phyloP scores from a whole-genome alignment of 2,329 filamentous ascomycete genomes.

The Metarhizium robertsii region DNA sequence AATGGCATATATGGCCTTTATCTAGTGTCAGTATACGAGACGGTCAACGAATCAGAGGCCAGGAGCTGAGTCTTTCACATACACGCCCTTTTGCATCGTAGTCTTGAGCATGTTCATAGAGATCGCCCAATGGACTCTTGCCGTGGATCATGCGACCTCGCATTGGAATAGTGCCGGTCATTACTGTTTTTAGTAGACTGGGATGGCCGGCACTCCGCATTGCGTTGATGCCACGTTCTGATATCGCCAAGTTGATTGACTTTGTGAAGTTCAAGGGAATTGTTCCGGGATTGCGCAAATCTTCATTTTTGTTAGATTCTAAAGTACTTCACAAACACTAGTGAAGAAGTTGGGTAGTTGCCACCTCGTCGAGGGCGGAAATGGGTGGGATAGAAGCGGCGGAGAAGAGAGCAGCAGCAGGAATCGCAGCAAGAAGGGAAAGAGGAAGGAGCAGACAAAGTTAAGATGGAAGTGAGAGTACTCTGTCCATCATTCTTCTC shows the following conservation, averaged over 20 bases:
- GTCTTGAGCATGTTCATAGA: constrained; percentile 75
- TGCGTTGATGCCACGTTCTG: constrained; percentile 86
- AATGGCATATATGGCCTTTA: constrained; percentile 71
- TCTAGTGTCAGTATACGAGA: neutral
- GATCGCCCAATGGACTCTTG: constrained; percentile 47
- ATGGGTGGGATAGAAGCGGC: too few relatives aligned
- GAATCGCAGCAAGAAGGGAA: too few relatives aligned
- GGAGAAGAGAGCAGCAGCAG: too few relatives aligned
- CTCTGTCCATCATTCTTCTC: too few relatives aligned
- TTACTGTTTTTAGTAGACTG: constrained; percentile 62
- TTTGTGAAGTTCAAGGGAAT: constrained; percentile 90
- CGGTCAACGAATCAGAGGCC: neutral
- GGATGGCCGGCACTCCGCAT: constrained; percentile 61
- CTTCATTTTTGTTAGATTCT: constrained; percentile 34
- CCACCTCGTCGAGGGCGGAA: too few relatives aligned
- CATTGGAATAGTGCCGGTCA: constrained; percentile 82
- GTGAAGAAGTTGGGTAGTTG: neutral
- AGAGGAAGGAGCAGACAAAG: too few relatives aligned
- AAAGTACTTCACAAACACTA: neutral
- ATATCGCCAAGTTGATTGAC: constrained; percentile 95
- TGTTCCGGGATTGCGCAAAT: constrained; percentile 75
- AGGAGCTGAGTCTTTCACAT: constrained; percentile 19
- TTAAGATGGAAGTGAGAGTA: too few relatives aligned
- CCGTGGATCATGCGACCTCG: constrained; percentile 94
- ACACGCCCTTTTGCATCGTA: constrained; percentile 88